Conservation (phyloP, 2,329 filamentous ascomycete genomes). For the Dryadomyces quercivorus region DNA sequence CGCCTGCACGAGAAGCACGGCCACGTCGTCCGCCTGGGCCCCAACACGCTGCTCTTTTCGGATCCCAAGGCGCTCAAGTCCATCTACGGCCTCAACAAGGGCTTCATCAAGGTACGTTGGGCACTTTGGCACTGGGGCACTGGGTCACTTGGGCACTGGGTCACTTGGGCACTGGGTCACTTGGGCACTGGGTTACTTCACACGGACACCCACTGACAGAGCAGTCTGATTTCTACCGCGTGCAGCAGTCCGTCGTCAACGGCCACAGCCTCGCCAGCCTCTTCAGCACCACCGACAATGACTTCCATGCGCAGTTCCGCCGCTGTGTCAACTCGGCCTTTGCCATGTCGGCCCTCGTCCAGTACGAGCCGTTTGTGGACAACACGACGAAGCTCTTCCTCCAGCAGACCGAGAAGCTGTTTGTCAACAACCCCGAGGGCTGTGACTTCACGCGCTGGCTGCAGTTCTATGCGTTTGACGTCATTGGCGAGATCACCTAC, state of each 20-base stretch:
- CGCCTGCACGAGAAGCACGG: conserved; percentile 59
- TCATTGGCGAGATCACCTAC: conserved; percentile 68
- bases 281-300: conserved; percentile 64
- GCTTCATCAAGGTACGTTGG: conserved; percentile 55
- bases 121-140: too few relatives aligned
- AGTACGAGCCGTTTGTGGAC: conserved; percentile 72
- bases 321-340: conserved; percentile 67
- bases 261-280: conserved; percentile 58
- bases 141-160: too few relatives aligned
- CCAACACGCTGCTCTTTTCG: conserved; percentile 61
- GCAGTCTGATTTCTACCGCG: conserved; percentile 71
- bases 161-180: too few relatives aligned
- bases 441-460: conserved; percentile 63
- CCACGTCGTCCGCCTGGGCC: conserved; percentile 62
- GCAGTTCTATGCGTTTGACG: conserved; percentile 73
- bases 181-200: too few relatives aligned
- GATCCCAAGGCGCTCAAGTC: conserved; percentile 60
- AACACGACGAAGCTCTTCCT: conserved; percentile 63
- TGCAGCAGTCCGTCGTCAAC: conserved; percentile 61
- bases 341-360: conserved; percentile 62
- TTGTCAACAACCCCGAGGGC: conserved; percentile 26
- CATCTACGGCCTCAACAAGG: conserved; percentile 76
- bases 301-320: conserved; percentile 63
- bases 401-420: conserved; percentile 44
- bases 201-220: not conserved